Conservation (phyloP, 2,329 filamentous ascomycete genomes). For the Tolypocladium ovalisporum region DNA sequence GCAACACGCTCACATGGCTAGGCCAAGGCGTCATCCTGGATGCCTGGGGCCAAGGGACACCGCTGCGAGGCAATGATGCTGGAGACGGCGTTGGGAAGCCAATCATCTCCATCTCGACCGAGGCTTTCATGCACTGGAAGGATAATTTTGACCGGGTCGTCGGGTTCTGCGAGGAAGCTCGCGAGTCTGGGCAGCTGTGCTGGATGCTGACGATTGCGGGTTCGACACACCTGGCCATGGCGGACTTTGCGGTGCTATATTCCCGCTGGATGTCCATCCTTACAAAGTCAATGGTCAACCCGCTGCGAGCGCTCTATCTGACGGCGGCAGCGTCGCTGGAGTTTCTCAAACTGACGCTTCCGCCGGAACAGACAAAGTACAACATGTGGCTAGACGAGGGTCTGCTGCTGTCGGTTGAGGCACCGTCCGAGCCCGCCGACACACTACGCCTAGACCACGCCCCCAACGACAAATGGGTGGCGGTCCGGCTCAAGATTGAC, state of each 20-base stretch:
- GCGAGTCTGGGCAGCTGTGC: conserved; percentile 29
- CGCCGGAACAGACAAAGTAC: conserved; percentile 32
- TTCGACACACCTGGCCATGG: conserved; percentile 55
- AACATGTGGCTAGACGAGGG: conserved; percentile 43
- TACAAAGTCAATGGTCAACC: conserved; percentile 53
- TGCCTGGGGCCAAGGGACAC: conserved; percentile 47
- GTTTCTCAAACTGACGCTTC: conserved; percentile 45
- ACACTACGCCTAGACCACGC: conserved; percentile 39
- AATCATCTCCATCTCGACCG: conserved; percentile 52
- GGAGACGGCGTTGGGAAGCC: conserved; percentile 37
- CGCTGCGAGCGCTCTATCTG: conserved; percentile 49
- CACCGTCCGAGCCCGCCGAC: conserved; percentile 25
- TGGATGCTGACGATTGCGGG: conserved; percentile 45
- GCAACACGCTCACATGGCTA: conserved; percentile 41
- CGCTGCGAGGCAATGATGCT: conserved; percentile 28
- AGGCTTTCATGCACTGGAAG: conserved; percentile 62
- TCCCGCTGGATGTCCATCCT: conserved; percentile 45
- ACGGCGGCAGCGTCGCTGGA: conserved; percentile 53
- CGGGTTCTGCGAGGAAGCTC: conserved; percentile 44
- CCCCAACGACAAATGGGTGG: conserved; percentile 48
- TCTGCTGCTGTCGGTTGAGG: conserved; percentile 31
- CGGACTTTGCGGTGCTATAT: conserved; percentile 56
- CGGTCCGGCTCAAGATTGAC: conserved; percentile 42
- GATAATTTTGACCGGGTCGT: conserved; percentile 49
- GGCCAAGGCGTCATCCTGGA: conserved; percentile 57